phyloP scores from a whole-genome alignment of 1,284 basidiomycete species.

The Sphagnurus paluster region DNA sequence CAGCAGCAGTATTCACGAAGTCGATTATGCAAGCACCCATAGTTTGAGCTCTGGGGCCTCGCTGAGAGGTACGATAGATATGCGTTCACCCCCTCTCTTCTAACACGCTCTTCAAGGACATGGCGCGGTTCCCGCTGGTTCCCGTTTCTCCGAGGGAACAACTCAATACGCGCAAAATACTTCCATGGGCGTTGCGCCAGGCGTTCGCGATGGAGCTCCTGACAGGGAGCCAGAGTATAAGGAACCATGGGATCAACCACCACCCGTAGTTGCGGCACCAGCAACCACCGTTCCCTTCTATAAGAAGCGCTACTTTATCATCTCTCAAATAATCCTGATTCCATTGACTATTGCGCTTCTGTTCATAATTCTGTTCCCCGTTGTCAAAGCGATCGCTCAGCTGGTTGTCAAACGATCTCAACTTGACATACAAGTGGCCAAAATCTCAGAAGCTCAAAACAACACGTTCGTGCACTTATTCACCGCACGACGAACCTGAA shows the following conservation, averaged over 20 bases:
- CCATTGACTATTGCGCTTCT: slow-evolving; percentile 58
- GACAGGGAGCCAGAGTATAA: too few species aligned
- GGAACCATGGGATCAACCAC: slow-evolving; percentile 12
- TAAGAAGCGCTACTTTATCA: slow-evolving; percentile 41
- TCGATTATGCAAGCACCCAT: slow-evolving; percentile 27
- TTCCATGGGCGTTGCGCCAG: slow-evolving; percentile 26
- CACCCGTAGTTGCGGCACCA: slow-evolving; percentile 16
- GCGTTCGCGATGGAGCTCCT: too few species aligned
- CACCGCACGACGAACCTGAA: not conserved
- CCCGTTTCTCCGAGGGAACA: slow-evolving; percentile 25
- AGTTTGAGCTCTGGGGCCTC: slow-evolving; percentile 38
- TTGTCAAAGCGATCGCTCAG: slow-evolving; percentile 63
- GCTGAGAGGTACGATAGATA: slow-evolving; percentile 34
- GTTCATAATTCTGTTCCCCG: slow-evolving; percentile 65
- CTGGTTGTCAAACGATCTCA: slow-evolving; percentile 53
- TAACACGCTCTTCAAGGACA: slow-evolving; percentile 30
- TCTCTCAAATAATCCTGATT: slow-evolving; percentile 48
- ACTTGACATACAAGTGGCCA: slow-evolving; percentile 52
- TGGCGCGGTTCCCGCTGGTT: slow-evolving; percentile 38
- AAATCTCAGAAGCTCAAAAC: slow-evolving; percentile 52
- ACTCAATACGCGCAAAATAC: slow-evolving; percentile 24
- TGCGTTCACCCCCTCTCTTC: not conserved
- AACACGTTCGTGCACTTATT: slow-evolving; percentile 41
- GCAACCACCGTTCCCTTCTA: slow-evolving; percentile 33
- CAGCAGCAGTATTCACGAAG: slow-evolving; percentile 36